These are phyloP conservation scores for Tolypocladium ovalisporum DNA, from an alignment of 2,329 filamentous ascomycete genomes.

Conservation along the genomic window DNA sequence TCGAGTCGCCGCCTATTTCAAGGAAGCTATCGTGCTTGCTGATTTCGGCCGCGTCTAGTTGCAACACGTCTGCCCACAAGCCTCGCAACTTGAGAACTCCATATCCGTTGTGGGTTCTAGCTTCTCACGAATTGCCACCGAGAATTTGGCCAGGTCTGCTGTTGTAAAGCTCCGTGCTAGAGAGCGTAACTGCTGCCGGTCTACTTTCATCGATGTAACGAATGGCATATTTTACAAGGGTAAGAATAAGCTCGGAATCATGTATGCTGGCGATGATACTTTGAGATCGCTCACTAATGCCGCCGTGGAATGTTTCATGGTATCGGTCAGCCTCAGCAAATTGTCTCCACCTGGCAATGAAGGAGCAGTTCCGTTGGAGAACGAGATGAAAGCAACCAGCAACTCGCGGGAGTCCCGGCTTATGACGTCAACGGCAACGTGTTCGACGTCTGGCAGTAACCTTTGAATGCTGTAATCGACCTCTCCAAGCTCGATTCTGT, in stretches of 20 bases:
- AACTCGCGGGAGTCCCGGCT: background rate
- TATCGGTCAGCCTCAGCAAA: background rate
- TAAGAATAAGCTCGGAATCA: slow-evolving; percentile 1
- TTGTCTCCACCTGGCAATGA: fast-evolving
- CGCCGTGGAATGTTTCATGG: background rate
- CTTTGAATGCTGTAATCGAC: background rate
- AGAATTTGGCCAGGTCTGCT: background rate
- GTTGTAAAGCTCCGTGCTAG: background rate
- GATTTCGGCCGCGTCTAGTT: background rate
- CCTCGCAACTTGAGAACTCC: slow-evolving; percentile 1
- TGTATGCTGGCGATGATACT: background rate
- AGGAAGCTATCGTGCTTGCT: background rate
- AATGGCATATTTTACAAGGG: background rate
- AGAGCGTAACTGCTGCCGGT: slow-evolving; percentile 2
- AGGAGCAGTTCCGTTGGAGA: too few relatives aligned
- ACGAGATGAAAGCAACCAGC: background rate
- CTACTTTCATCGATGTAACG: slow-evolving; percentile 7
- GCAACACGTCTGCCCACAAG: too few relatives aligned
- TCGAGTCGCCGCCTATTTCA: slow-evolving; percentile 4
- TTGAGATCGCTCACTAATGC: background rate
- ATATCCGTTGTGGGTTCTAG: background rate
- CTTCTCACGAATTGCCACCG: background rate
- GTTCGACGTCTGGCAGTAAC: background rate
- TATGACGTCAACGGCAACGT: background rate
- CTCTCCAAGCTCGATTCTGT: slow-evolving; percentile 4